Percentiles rank a stretch among this genome's conserved stretches.
Conservation (phyloP, 129 eudicot genomes). For the carrot (Daucus carota) region DNA sequence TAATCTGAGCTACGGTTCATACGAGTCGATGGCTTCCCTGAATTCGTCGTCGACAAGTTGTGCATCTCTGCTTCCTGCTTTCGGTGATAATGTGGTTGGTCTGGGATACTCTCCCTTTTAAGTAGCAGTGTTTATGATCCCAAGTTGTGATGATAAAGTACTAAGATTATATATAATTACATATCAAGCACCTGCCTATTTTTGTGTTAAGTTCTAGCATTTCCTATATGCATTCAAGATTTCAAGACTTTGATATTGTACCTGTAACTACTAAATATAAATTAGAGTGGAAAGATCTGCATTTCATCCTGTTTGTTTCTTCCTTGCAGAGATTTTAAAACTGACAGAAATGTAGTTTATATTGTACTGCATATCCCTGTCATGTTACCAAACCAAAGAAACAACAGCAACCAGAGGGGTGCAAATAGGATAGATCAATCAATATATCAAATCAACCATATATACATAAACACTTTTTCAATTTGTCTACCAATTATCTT, state of each 20-base stretch:
- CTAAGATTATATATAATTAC: background rate
- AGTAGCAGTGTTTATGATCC: background rate
- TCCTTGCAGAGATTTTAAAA: background rate
- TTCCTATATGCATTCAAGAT: background rate
- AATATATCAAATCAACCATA: background rate
- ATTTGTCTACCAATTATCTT: too few species aligned
- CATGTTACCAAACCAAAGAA: background rate
- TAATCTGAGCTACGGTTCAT: constrained; percentile 15
- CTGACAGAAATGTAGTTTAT: background rate
- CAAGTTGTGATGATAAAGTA: background rate
- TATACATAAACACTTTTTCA: too few species aligned
- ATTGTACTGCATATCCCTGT: too few species aligned
- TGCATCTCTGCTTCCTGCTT: constrained; percentile 30
- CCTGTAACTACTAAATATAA: background rate
- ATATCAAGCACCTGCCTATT: background rate
- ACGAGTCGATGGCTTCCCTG: background rate
- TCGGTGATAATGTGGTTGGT: constrained; percentile 46
- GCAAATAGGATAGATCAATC: background rate
- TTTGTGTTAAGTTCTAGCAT: background rate
- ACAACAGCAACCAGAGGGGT: background rate
- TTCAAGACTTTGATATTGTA: background rate
- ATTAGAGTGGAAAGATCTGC: constrained; percentile 1
- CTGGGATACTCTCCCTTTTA: constrained; percentile 40
- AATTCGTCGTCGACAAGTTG: constrained; percentile 24
- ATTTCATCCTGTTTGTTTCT: background rate